phyloP scores from a whole-genome alignment of 108 stramenopile genomes.

The Skeletonema potamos region DNA sequence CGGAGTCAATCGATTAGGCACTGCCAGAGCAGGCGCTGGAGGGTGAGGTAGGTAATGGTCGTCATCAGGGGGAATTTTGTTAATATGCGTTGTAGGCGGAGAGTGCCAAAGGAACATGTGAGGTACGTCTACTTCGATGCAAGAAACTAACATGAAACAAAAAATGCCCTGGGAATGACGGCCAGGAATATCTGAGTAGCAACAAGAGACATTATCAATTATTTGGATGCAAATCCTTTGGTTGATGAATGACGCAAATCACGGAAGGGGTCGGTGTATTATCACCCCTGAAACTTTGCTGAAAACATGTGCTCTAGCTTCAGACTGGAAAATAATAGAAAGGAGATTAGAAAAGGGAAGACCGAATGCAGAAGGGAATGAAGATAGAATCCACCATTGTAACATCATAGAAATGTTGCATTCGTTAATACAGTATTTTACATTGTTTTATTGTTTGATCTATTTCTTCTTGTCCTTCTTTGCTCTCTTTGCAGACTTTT shows the following conservation, averaged over 20 bases:
- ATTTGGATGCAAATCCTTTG: background rate
- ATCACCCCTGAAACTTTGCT: conserved; percentile 18
- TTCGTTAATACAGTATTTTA: background rate
- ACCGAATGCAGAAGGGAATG: background rate
- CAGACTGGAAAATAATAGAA: conserved; percentile 11
- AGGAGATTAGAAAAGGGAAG: background rate
- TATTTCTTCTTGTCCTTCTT: conserved; percentile 43
- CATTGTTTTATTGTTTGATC: conserved; percentile 2
- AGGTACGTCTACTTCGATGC: background rate
- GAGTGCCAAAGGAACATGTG: background rate
- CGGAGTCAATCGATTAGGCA: conserved; percentile 32
- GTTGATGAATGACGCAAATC: conserved; percentile 44
- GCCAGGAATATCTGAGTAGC: conserved; percentile 30
- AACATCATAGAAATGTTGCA: background rate
- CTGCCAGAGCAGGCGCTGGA: conserved; percentile 32
- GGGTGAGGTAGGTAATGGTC: conserved; percentile 53
- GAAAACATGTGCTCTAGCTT: conserved; percentile 11
- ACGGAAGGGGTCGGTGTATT: conserved; percentile 1
- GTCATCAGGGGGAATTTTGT: conserved; percentile 21
- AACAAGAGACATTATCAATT: background rate
- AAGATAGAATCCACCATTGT: background rate
- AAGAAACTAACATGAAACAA: background rate
- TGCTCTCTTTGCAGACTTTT: conserved; percentile 42
- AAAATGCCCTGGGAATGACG: conserved; percentile 24
- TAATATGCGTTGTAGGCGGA: background rate